Percentiles rank a stretch among this genome's conserved stretches.
phyloP scores from a whole-genome alignment of 1,139 yeast species.

The Hansenula sp. region DNA sequence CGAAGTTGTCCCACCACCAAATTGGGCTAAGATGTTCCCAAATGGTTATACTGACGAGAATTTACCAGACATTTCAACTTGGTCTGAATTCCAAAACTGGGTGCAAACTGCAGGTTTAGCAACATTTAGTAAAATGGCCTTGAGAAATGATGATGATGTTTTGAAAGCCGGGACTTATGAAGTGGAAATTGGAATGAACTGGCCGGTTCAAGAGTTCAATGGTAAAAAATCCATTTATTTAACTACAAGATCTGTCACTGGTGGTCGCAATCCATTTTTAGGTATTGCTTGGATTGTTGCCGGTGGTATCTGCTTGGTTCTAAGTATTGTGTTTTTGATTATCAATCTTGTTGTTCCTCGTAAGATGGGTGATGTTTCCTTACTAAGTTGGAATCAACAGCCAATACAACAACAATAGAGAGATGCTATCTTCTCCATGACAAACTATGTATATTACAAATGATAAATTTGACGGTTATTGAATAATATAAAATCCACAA shows the following conservation, averaged over 20 bases:
- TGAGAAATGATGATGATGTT: conserved; percentile 68
- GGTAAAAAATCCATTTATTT: conserved; percentile 81
- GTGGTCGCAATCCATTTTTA: conserved; percentile 84
- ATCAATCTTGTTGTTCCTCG: conserved; percentile 20
- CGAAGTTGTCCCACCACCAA: conserved; percentile 92
- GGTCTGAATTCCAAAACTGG: conserved; percentile 95
- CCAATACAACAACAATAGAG: not conserved
- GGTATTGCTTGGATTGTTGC: conserved; percentile 90
- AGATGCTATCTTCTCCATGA: no score
- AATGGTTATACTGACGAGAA: conserved; percentile 83
- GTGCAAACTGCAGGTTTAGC: conserved; percentile 94
- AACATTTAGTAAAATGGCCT: conserved; percentile 74
- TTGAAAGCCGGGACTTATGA: conserved; percentile 68
- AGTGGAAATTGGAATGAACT: conserved; percentile 73
- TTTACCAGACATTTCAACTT: conserved; percentile 72
- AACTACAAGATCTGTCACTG: conserved; percentile 82
- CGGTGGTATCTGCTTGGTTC: conserved; percentile 65
- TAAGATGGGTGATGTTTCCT: conserved; percentile 23
- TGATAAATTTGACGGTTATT: no score
- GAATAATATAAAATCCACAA: no score
- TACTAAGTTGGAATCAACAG: conserved; percentile 22
- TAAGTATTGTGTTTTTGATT: conserved; percentile 18
- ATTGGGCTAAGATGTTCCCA: conserved; percentile 85
- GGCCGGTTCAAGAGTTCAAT: conserved; percentile 79
- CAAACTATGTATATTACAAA: no score